These are phyloP conservation scores for Colletotrichum tanaceti DNA, from an alignment of 2,329 filamentous ascomycete species.

Conservation along the genomic window DNA sequence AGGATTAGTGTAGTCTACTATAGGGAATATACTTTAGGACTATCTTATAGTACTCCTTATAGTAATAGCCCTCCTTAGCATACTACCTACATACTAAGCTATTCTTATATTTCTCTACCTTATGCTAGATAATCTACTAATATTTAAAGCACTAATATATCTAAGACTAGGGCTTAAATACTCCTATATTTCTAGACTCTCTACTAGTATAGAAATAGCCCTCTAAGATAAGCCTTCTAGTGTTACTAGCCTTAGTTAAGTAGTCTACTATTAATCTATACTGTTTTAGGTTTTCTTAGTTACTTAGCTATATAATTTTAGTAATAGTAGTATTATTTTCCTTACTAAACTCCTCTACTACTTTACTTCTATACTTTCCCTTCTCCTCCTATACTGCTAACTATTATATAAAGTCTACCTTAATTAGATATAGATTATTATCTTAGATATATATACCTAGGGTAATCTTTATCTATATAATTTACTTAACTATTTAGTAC, in stretches of 20 bases:
- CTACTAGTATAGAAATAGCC: conserved; percentile 43
- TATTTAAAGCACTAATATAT: conserved; percentile 48
- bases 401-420: conserved; percentile 44
- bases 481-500: conserved; percentile 38
- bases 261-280: conserved; percentile 45
- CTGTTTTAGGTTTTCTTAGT: conserved; percentile 41
- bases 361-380: conserved; percentile 16
- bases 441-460: conserved; percentile 41
- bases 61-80: neutral
- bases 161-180: conserved; percentile 43
- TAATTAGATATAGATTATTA: conserved; percentile 44
- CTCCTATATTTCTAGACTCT: conserved; percentile 38
- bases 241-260: conserved; percentile 42
- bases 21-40: conserved; percentile 40
- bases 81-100: neutral
- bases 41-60: neutral
- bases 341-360: conserved; percentile 40
- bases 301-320: conserved; percentile 46
- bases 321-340: conserved; percentile 44
- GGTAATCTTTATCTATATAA: conserved; percentile 36
- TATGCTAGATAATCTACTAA: conserved; percentile 42
- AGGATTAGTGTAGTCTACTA: conserved; percentile 42
- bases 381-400: conserved; percentile 42
- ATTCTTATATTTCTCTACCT: no score
- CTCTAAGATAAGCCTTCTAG: conserved; percentile 40